Percentiles rank a stretch among this genome's conserved stretches.
Conservation (phyloP, 202 grass and related monocot genomes). For the Carex sylvatica region DNA sequence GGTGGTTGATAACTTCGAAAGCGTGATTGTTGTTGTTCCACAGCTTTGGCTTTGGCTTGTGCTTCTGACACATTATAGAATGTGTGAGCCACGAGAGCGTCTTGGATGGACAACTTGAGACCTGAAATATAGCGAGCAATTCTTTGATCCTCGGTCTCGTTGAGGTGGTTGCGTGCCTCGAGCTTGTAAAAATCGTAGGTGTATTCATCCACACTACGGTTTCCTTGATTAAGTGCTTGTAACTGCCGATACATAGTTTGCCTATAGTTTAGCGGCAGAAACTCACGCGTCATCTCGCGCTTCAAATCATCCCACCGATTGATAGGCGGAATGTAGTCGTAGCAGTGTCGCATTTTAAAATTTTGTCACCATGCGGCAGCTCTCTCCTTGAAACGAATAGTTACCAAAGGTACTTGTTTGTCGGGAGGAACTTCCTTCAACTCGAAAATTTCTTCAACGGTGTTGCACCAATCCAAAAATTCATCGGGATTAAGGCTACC, state of each 20-base stretch:
- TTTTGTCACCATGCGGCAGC: background rate
- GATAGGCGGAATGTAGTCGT: background rate
- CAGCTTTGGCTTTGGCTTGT: background rate
- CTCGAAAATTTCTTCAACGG: too few relatives aligned
- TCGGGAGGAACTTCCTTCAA: background rate
- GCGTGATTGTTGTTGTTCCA: background rate
- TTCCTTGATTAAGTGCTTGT: too few relatives aligned
- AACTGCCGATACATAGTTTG: too few relatives aligned
- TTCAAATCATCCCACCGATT: background rate
- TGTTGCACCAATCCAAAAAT: too few relatives aligned
- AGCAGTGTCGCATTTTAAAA: background rate
- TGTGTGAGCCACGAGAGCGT: too few relatives aligned
- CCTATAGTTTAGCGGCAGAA: too few relatives aligned
- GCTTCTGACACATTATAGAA: background rate
- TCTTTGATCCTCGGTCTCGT: background rate
- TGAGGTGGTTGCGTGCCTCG: background rate
- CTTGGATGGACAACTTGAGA: too few relatives aligned
- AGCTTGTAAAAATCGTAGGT: slow-evolving; percentile 3
- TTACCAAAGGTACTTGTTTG: background rate
- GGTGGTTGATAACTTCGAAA: slow-evolving; percentile 1
- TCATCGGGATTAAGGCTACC: too few relatives aligned
- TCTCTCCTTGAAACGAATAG: slow-evolving; percentile 6
- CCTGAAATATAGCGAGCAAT: background rate
- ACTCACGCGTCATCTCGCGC: too few relatives aligned
- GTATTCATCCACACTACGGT: background rate